Evolutionary conservation across 139 green algal genomes (phyloP).

Genomic region (Dunaliella sp.): DNA sequence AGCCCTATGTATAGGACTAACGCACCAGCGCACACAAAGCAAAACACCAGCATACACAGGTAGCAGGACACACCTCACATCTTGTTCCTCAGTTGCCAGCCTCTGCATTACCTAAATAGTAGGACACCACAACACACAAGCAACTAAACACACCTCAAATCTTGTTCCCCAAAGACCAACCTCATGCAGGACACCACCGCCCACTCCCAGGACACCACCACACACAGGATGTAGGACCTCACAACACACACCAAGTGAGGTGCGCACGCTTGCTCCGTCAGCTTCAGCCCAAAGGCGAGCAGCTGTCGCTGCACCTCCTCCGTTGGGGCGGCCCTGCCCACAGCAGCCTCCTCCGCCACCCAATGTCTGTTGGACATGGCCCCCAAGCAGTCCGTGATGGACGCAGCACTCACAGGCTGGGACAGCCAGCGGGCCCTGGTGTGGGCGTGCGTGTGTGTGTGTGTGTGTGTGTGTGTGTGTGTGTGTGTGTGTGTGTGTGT

Average conservation of each 20-base stretch:
- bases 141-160: too few species aligned
- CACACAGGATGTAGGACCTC: too few species aligned
- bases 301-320: not conserved
- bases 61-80: too few species aligned
- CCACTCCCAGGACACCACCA: too few species aligned
- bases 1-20: too few species aligned
- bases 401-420: slow-evolving; percentile 2
- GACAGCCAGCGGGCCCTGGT: not conserved
- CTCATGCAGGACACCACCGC: too few species aligned
- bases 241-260: not conserved
- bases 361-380: slow-evolving; percentile 1
- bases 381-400: not conserved
- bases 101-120: too few species aligned
- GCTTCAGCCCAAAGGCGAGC: not conserved
- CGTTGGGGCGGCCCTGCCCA: not conserved
- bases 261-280: not conserved
- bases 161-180: too few species aligned
- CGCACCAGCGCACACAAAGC: too few species aligned
- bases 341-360: slow-evolving; percentile 1
- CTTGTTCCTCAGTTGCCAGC: too few species aligned
- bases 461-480: not conserved
- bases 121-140: too few species aligned
- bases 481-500: not conserved
- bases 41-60: too few species aligned
- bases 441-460: not conserved